phyloP scores from a whole-genome alignment of 2,329 filamentous ascomycete genomes.

The Ceratocystis destructans region DNA sequence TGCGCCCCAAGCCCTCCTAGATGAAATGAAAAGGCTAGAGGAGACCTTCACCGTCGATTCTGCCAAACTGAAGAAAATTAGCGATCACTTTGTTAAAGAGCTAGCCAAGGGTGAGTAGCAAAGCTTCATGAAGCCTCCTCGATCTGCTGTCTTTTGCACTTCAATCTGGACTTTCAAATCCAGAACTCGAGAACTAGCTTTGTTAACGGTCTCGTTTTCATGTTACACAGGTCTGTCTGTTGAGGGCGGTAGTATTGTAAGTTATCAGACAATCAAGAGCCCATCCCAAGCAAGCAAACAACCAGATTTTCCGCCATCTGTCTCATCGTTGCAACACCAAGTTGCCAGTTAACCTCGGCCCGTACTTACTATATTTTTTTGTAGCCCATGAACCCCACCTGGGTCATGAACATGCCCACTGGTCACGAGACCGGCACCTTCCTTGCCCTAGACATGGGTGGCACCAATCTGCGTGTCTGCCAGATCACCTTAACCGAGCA shows the following conservation, averaged over 20 bases:
- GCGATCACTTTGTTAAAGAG: slow-evolving; percentile 77
- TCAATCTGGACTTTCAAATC: not conserved
- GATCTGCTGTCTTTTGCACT: not conserved
- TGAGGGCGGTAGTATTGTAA: slow-evolving; percentile 83
- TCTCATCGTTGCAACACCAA: not conserved
- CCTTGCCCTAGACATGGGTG: slow-evolving; percentile 87
- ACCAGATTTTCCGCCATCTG: not conserved
- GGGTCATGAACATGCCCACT: slow-evolving; percentile 82
- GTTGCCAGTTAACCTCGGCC: not conserved
- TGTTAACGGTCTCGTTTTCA: not conserved
- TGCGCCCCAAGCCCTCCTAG: slow-evolving; percentile 68
- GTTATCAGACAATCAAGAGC: slow-evolving; percentile 27
- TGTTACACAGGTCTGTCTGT: slow-evolving; percentile 35
- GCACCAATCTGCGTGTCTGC: slow-evolving; percentile 89
- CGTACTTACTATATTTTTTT: not conserved
- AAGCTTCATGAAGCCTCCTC: too few species aligned
- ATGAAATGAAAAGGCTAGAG: slow-evolving; percentile 73
- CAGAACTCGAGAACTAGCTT: not conserved
- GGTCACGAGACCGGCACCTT: slow-evolving; percentile 79
- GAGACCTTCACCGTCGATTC: slow-evolving; percentile 66
- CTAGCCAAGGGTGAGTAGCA: slow-evolving; percentile 57
- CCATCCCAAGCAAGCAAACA: not conserved
- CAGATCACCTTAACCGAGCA: slow-evolving; percentile 79
- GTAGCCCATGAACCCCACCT: slow-evolving; percentile 94
- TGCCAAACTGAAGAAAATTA: slow-evolving; percentile 76